phyloP scores from a whole-genome alignment of 2,329 filamentous ascomycete species.

The Neoarthrinium moseri region DNA sequence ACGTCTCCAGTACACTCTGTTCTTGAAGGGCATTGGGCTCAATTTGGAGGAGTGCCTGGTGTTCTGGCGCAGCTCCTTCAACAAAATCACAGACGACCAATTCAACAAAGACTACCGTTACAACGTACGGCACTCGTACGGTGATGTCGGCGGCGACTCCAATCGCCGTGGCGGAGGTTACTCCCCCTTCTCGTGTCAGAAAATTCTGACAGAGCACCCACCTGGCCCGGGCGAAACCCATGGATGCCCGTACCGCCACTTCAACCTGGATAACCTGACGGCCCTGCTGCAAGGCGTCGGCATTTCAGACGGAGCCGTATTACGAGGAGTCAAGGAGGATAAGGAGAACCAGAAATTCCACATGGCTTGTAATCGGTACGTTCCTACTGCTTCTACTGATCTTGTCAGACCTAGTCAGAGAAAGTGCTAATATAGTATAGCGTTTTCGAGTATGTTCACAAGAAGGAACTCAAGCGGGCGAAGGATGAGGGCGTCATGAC shows the following conservation, averaged over 20 bases:
- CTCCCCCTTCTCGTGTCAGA: conserved; percentile 90
- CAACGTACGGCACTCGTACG: conserved; percentile 93
- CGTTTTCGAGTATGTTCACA: conserved; percentile 88
- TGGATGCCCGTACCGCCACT: conserved; percentile 96
- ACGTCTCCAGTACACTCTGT: conserved; percentile 90
- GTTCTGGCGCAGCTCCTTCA: conserved; percentile 89
- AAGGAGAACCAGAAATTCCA: conserved; percentile 87
- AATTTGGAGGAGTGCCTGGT: conserved; percentile 86
- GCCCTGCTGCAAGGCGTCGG: conserved; percentile 75
- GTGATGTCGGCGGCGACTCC: conserved; percentile 89
- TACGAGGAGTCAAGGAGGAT: conserved; percentile 83
- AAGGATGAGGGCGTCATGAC: conserved; percentile 73
- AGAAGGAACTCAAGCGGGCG: conserved; percentile 71
- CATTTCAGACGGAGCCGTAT: conserved; percentile 71
- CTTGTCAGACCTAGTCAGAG: not conserved
- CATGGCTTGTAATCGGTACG: conserved; percentile 87
- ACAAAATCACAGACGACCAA: conserved; percentile 83
- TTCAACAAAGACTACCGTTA: conserved; percentile 99
- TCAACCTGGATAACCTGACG: conserved; percentile 82
- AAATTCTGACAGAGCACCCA: conserved; percentile 85
- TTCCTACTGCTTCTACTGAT: conserved; percentile 11
- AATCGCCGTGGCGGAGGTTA: conserved; percentile 87
- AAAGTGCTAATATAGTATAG: conserved; percentile 34
- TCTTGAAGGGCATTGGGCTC: conserved; percentile 93
- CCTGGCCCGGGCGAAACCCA: conserved; percentile 86